Evolutionary conservation across 495 filamentous ascomycete genomes (phyloP), one percentile per base, ranked within the genome.

Genomic region (Arthonia radiata): DNA sequence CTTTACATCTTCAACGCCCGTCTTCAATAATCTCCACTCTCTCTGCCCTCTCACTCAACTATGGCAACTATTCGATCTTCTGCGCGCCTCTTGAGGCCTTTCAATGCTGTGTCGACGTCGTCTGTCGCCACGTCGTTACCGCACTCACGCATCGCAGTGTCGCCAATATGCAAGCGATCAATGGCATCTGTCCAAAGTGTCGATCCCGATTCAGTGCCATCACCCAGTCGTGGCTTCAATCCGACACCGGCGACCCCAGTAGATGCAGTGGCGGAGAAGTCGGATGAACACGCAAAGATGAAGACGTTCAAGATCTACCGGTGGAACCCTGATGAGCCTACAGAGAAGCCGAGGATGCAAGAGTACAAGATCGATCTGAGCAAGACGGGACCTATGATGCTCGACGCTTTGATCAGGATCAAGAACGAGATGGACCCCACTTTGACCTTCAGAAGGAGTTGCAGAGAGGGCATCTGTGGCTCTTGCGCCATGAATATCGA

Each of bases 401-500:
- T 97, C 37, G 86, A 97, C 50, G 86, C 86, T 27, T 54, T 97
- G 39, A 89, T 97, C 46, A 57, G 83, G 36, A 86, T 97, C 57
- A 97, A 97, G 79, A 97, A 97, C 53, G 86, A 97, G 61, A 44
- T 90, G 17, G 86, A 97, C 50, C 86, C 86, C 13, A 93, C 86
- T 19, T 53, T 97, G 41, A 97, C 86, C 25, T 97, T 97, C 60
- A 63, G 86, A 37, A 54, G 86, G 44, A 83, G 75, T 43, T 97
- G 86, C 59, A 54, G 86, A 53, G 86, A 97, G 61, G 86, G 86
- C 33, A 97, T 97, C 44, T 97, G 86, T 45, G 86, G 86, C 29
- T 83, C 75, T 46, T 97, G 86, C 47, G 86, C 86, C 31, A 97
- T 97, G 86, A 97, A 97, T 60, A 92, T 97, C 49, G 83, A 93